Percentiles rank a stretch among this genome's conserved stretches.
Evolutionary conservation across 257 asterid genomes (phyloP).

Genomic region (Solanum lignicaule): DNA sequence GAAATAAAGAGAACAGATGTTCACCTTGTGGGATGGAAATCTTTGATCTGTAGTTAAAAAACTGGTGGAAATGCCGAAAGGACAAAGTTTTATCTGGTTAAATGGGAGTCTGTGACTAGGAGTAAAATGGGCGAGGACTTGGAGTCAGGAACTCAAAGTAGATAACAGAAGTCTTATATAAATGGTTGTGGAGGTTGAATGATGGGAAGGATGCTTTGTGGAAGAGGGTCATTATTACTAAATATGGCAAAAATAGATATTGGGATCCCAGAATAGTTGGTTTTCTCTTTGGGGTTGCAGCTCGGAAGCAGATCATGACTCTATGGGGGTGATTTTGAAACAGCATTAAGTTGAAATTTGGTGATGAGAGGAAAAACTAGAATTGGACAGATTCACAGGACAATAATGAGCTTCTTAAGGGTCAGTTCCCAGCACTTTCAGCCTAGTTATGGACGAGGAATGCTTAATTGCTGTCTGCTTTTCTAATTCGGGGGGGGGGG

Average conservation of each 20-base stretch:
- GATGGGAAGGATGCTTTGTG: neutral
- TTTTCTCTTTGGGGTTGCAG: neutral
- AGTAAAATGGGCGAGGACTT: neutral
- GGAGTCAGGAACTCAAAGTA: neutral
- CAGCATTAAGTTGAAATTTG: neutral
- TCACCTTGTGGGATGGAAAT: neutral
- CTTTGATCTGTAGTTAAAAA: neutral
- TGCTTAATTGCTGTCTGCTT: neutral
- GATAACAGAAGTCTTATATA: neutral
- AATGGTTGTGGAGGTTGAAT: neutral
- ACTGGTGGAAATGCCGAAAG: neutral
- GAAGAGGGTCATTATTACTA: neutral
- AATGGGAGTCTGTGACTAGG: neutral
- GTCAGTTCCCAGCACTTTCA: neutral
- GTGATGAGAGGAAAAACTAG: neutral
- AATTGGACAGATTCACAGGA: neutral
- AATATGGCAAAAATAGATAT: neutral
- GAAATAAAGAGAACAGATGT: neutral
- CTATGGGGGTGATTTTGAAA: neutral
- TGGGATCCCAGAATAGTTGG: neutral
- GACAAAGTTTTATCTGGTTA: neutral
- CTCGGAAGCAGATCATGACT: neutral
- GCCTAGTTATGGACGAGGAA: neutral
- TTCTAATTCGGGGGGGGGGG: neutral
- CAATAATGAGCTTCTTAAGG: neutral